These are phyloP conservation scores for Cupressus sempervirens DNA, from an alignment of 75 land plant species.

Conservation along the genomic window DNA sequence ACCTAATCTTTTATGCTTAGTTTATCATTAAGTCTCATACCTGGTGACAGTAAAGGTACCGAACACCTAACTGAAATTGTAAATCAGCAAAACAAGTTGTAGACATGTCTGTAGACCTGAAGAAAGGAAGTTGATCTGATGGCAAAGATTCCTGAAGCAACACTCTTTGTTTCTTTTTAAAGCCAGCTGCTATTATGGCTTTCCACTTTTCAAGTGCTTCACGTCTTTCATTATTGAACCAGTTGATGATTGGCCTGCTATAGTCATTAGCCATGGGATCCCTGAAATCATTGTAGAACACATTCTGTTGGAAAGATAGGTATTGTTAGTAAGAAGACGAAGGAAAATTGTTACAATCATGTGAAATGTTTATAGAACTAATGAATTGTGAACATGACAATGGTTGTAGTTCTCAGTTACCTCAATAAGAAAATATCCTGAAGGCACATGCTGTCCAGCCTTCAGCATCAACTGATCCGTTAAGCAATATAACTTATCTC, in stretches of 20 bases:
- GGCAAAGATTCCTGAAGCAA: slow-evolving; percentile 28
- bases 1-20: slow-evolving; percentile 2
- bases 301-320: slow-evolving; percentile 45
- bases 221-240: slow-evolving; percentile 51
- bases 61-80: slow-evolving; percentile 63
- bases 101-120: slow-evolving; percentile 58
- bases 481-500: slow-evolving; percentile 73
- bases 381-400: neutral
- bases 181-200: slow-evolving; percentile 25
- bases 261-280: slow-evolving; percentile 72
- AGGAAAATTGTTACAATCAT: neutral
- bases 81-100: slow-evolving; percentile 60
- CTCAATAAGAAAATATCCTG: slow-evolving; percentile 92
- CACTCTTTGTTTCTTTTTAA: slow-evolving; percentile 41
- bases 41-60: slow-evolving; percentile 94
- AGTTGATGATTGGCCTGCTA: slow-evolving; percentile 64
- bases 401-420: slow-evolving; percentile 22
- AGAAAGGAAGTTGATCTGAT: slow-evolving; percentile 38
- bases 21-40: slow-evolving; percentile 17
- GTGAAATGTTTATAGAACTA: neutral
- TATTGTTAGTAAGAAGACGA: neutral
- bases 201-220: slow-evolving; percentile 76
- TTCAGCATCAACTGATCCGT: slow-evolving; percentile 76
- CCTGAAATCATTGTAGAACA: slow-evolving; percentile 83
- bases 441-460: slow-evolving; percentile 57